Evolutionary conservation across 345 rosid genomes (phyloP).

Genomic region (Boechera stricta): DNA sequence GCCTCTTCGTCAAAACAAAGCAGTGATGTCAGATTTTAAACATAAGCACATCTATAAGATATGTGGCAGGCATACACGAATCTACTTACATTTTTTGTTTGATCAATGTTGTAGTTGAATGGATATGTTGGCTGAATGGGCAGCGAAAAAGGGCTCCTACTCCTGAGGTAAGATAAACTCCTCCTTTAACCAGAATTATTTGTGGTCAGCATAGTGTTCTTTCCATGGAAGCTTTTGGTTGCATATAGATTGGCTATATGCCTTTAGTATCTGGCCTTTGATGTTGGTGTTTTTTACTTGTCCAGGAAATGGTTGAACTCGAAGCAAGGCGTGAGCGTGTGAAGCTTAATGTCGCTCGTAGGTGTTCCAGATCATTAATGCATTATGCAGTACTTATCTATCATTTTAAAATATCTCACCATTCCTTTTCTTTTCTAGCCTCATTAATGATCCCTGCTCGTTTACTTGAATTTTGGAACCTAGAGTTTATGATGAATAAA

Average conservation of each 20-base stretch:
- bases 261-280: constrained; percentile 8
- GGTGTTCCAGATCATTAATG: constrained; percentile 42
- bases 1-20: constrained; percentile 22
- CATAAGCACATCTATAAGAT: background rate
- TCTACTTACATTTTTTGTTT: constrained; percentile 15
- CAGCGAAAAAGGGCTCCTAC: constrained; percentile 90
- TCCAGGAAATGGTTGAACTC: constrained; percentile 76
- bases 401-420: background rate
- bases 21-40: constrained; percentile 2
- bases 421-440: constrained; percentile 5
- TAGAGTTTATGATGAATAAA: constrained; percentile 18
- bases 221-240: background rate
- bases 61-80: background rate
- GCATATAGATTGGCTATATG: background rate
- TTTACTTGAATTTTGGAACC: constrained; percentile 18
- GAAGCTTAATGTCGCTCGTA: constrained; percentile 84
- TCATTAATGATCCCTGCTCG: constrained; percentile 14
- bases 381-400: constrained; percentile 17
- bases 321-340: constrained; percentile 88
- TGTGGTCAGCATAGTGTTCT: background rate
- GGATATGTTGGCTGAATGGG: constrained; percentile 99
- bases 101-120: constrained; percentile 71
- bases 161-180: constrained; percentile 61
- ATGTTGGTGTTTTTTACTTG: constrained; percentile 34
- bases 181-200: background rate